Base-by-base conservation (phyloP, 805 yeast genomes). In the Candida khao-thaluensis region DNA sequence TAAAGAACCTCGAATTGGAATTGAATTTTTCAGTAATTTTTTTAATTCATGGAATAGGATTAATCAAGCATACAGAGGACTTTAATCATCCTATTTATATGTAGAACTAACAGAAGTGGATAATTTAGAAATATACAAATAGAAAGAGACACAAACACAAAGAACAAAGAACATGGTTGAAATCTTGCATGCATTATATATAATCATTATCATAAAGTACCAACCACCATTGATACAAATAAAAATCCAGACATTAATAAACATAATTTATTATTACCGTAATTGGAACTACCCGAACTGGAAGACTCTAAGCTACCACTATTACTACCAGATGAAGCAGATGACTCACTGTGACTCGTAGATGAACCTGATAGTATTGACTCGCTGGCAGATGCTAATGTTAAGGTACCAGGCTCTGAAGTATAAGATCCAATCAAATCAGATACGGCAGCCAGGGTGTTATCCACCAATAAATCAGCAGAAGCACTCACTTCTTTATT, bases 1-100 rank as follows among this genome's bases (percentile, higher is more conserved):
- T 38, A 63, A 61, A 40, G 74, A 69, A 31, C 60, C 60, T 5
- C 69, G 67, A 2, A 50, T 64, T 18, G 72, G 74, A 1, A 53
- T 64, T 6, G 49, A 56, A 14, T 54, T 64, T 9, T 69, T 65
- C 41, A 33, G 46, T 15, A 57, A 54, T 4, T 64, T 63, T 33
- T 65, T 64, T 44, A 38, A 21, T 1, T 27, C 30, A 6, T 37
- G 46, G 44, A n/a, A 25, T 16, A 14, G 23, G 11, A 39, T 35
- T 29, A 34, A 39, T 17, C 18, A 31, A 2, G 32, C 35, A 16
- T 42, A 34, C 21, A 39, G 25, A 25, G 44, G 40, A 3, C 31
- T 40, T 12, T 42, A 31, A n/a, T n/a, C n/a, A n/a, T n/a, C n/a
- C n/a, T n/a, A n/a, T n/a, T n/a, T n/a, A n/a, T n/a, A n/a, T n/a